These are phyloP conservation scores for Malassezia sp. DNA, from an alignment of 1,284 basidiomycete genomes.

Conservation along the genomic window DNA sequence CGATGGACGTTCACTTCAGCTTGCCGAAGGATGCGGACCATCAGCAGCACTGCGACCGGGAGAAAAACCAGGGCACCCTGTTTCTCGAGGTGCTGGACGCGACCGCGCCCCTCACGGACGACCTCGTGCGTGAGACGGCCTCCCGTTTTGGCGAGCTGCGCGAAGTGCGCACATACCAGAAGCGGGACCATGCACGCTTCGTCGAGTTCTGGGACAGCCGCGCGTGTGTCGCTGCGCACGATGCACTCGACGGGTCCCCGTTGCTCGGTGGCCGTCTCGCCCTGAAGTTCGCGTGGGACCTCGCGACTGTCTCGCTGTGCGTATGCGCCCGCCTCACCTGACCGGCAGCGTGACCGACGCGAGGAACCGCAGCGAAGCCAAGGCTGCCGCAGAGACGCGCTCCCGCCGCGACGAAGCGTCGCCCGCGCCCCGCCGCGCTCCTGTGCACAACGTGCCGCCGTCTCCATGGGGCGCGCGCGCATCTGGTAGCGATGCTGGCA, in stretches of 20 bases:
- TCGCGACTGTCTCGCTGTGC: conserved; percentile 22
- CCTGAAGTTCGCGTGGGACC: conserved; percentile 76
- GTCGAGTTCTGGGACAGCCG: conserved; percentile 20
- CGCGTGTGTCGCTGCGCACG: conserved; percentile 65
- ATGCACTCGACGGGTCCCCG: conserved; percentile 63
- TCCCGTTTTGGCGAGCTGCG: conserved; percentile 82
- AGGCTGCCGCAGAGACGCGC: conserved; percentile 23
- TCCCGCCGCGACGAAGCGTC: conserved; percentile 44
- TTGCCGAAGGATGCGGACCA: conserved; percentile 74
- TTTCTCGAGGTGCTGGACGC: conserved; percentile 64
- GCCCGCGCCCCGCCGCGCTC: background rate
- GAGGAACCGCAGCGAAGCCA: conserved; percentile 20
- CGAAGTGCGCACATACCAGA: conserved; percentile 51
- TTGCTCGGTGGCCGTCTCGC: conserved; percentile 78
- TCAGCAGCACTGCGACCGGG: conserved; percentile 60
- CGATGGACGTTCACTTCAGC: conserved; percentile 97
- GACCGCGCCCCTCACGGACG: conserved; percentile 63
- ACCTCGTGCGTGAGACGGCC: conserved; percentile 69
- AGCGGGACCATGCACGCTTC: conserved; percentile 26
- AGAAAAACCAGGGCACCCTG: conserved; percentile 82
- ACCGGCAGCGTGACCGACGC: conserved; percentile 14
- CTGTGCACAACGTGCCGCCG: no score
- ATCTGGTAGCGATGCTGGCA: no score
- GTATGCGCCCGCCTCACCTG: no score
- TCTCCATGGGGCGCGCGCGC: no score